Evolutionary conservation across 2,329 filamentous ascomycete genomes (phyloP).

Genomic region (Myriosclerotinia duriaeana): DNA sequence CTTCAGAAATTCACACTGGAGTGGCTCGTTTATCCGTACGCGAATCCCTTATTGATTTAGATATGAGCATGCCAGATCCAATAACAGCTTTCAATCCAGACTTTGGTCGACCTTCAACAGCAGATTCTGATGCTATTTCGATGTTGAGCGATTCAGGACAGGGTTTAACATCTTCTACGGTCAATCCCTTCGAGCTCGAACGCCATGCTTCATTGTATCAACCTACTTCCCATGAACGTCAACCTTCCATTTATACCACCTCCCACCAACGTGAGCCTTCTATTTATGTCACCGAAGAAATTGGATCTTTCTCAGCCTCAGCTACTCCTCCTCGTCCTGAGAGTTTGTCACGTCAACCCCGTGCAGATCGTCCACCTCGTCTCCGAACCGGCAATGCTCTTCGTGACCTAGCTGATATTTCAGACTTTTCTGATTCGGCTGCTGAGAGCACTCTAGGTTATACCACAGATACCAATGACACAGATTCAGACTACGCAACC

Average conservation of each 20-base stretch:
- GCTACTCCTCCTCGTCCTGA: constrained; percentile 41
- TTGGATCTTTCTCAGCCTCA: constrained; percentile 47
- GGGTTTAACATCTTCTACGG: constrained; percentile 53
- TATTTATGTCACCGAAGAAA: constrained; percentile 60
- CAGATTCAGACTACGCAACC: constrained; percentile 30
- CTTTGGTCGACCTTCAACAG: constrained; percentile 37
- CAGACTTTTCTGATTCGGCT: constrained; percentile 39
- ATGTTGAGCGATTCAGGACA: constrained; percentile 55
- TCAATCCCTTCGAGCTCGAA: constrained; percentile 62
- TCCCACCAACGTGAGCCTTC: constrained; percentile 59
- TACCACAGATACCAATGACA: constrained; percentile 26
- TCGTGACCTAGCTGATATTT: constrained; percentile 36
- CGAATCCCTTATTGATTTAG: constrained; percentile 51
- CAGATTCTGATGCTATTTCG: constrained; percentile 44
- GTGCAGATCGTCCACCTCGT: constrained; percentile 34
- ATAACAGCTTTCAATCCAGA: constrained; percentile 26
- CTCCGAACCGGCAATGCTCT: constrained; percentile 29
- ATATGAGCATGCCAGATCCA: constrained; percentile 53
- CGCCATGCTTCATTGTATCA: constrained; percentile 59
- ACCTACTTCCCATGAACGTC: constrained; percentile 44
- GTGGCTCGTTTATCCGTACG: constrained; percentile 35
- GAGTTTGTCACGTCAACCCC: neutral
- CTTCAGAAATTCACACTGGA: constrained; percentile 18
- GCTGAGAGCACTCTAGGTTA: constrained; percentile 28
- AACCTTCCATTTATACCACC: constrained; percentile 54